Conservation (phyloP, 257 asterid genomes). For the Nicotiana otophora region DNA sequence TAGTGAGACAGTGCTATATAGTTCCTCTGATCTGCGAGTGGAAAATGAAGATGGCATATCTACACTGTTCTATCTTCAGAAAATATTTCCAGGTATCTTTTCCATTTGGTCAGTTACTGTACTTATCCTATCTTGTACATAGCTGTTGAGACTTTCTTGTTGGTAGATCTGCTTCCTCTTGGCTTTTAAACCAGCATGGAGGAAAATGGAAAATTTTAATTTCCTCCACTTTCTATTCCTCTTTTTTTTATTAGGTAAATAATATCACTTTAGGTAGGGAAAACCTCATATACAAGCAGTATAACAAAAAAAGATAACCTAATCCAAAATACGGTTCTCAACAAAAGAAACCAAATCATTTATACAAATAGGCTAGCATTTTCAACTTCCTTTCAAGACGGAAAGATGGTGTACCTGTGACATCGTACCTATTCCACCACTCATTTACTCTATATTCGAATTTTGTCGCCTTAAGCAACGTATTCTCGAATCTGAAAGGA, state of each 20-base stretch:
- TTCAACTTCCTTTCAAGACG: no score
- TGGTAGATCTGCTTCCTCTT: slow-evolving; percentile 1
- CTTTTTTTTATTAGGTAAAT: not conserved
- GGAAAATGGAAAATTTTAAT: not conserved
- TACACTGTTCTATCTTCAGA: slow-evolving; percentile 87
- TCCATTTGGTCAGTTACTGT: slow-evolving; percentile 6
- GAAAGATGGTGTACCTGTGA: no score
- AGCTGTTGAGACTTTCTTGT: slow-evolving; percentile 11
- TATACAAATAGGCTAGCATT: no score
- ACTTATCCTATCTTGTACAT: not conserved
- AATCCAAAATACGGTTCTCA: no score
- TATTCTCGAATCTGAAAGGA: no score
- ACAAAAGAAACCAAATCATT: no score
- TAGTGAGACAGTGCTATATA: slow-evolving; percentile 96
- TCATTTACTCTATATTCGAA: no score
- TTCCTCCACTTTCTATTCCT: not conserved
- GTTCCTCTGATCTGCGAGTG: slow-evolving; percentile 77
- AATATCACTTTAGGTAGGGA: no score
- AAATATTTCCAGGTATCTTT: slow-evolving; percentile 82
- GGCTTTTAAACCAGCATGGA: not conserved
- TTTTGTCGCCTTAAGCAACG: no score
- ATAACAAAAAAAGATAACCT: no score
- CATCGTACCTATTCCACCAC: no score
- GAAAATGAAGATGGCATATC: slow-evolving; percentile 99
- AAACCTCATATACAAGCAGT: no score